phyloP scores from a whole-genome alignment of 306 rosid species.

The Lupinus albus region DNA sequence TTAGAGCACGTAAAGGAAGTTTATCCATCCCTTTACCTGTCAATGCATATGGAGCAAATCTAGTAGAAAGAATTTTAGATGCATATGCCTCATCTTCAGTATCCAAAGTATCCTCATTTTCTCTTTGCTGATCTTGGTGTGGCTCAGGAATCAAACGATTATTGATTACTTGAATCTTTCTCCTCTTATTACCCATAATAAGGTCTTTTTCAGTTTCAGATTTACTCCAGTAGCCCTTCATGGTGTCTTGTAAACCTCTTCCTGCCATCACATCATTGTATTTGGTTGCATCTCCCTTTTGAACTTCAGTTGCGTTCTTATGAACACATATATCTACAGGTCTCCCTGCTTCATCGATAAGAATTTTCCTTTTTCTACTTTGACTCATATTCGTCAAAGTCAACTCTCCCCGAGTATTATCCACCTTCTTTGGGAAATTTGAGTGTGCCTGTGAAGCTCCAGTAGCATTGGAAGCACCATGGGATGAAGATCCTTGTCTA shows the following conservation, averaged over 20 bases:
- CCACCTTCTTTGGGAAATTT: slow-evolving; percentile 52
- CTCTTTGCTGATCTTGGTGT: slow-evolving; percentile 45
- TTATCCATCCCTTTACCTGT: slow-evolving; percentile 46
- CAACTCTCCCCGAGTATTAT: slow-evolving; percentile 51
- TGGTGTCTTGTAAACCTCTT: slow-evolving; percentile 43
- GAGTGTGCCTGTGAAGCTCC: slow-evolving; percentile 44
- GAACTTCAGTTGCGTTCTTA: slow-evolving; percentile 45
- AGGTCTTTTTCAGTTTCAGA: slow-evolving; percentile 51
- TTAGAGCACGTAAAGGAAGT: slow-evolving; percentile 44
- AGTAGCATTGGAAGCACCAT: slow-evolving; percentile 49
- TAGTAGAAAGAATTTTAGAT: slow-evolving; percentile 43
- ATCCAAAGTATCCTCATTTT: slow-evolving; percentile 45
- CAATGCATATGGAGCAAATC: slow-evolving; percentile 43
- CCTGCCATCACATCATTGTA: slow-evolving; percentile 49
- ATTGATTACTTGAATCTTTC: slow-evolving; percentile 49
- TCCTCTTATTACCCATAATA: slow-evolving; percentile 53
- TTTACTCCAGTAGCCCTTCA: slow-evolving; percentile 50
- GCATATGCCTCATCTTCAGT: slow-evolving; percentile 40
- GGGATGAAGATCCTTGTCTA: slow-evolving; percentile 51
- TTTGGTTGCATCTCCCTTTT: slow-evolving; percentile 51
- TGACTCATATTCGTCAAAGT: slow-evolving; percentile 46
- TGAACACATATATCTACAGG: slow-evolving; percentile 45
- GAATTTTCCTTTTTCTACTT: slow-evolving; percentile 67
- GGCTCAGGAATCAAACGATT: slow-evolving; percentile 49
- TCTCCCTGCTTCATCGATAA: slow-evolving; percentile 53